Conservation (phyloP, 129 eudicot genomes). For the Flaveria bidentis region DNA sequence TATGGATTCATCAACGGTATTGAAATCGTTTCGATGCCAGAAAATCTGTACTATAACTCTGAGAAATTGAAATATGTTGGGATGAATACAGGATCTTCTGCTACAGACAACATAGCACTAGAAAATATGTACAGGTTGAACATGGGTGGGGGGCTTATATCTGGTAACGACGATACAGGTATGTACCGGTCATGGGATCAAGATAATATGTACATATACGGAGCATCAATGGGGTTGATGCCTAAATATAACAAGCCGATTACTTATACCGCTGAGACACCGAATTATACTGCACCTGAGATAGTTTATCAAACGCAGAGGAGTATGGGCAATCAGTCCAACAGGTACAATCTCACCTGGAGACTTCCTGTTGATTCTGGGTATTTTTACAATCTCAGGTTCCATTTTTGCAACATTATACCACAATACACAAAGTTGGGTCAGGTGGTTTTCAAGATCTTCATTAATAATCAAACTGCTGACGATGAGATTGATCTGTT, state of each 20-base stretch:
- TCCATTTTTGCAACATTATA: slow-evolving; percentile 50
- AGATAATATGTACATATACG: slow-evolving; percentile 23
- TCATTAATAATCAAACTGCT: slow-evolving; percentile 41
- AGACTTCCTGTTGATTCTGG: slow-evolving; percentile 46
- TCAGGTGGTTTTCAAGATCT: slow-evolving; percentile 28
- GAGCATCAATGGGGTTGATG: background rate
- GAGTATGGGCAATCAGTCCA: slow-evolving; percentile 24
- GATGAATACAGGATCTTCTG: background rate
- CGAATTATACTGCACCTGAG: slow-evolving; percentile 42
- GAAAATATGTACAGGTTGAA: slow-evolving; percentile 43
- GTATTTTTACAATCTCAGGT: slow-evolving; percentile 39
- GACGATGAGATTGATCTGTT: slow-evolving; percentile 34
- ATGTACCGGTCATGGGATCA: slow-evolving; percentile 36
- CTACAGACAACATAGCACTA: slow-evolving; percentile 22
- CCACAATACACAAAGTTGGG: background rate
- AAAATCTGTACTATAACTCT: slow-evolving; percentile 17
- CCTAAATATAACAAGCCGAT: background rate
- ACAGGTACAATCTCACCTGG: slow-evolving; percentile 33
- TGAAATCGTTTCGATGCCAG: slow-evolving; percentile 50
- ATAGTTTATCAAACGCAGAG: slow-evolving; percentile 39
- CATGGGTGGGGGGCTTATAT: slow-evolving; percentile 29
- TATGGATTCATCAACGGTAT: slow-evolving; percentile 58
- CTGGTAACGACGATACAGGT: slow-evolving; percentile 24
- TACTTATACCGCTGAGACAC: slow-evolving; percentile 24
- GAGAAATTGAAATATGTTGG: background rate